Evolutionary conservation across 805 yeast genomes (phyloP), one percentile per base, ranked within the genome.

Genomic region (Saturnispora bothae): DNA sequence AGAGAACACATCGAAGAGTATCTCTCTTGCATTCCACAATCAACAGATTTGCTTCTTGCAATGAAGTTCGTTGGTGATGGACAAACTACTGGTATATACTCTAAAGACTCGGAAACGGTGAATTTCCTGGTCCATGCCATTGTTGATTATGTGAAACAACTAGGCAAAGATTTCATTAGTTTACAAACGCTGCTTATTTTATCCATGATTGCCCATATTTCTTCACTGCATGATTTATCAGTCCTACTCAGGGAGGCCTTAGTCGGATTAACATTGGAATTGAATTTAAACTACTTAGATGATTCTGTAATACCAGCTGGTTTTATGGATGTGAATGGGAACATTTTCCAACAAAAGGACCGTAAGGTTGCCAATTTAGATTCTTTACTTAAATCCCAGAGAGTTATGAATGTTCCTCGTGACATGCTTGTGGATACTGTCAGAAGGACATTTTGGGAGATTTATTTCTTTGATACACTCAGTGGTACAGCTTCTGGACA

Each of bases 401-500:
- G 63, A 33, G 43, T 51, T 2, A 21, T 34, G 2, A 40, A 40
- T 13, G 43, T 56, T 3, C 53, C 59, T 0, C 38, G 42, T 16
- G 33, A 39, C 5, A 46, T 55, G 7, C 31, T 56, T 8, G 48
- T 48, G 26, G 64, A 63, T 40, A 49, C 59, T 29, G 65, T 65
- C 4, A 57, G 76, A 39, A 56, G 73, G 40, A 59, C 69, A 9
- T 63, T 68, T 43, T 71, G 76, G 76, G 77, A 71, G 40, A 48
- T 69, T 5, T 65, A 66, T 46, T 71, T 69, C 47, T 58, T 71
- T 36, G 77, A 71, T 49, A 66, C 71, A 8, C 56, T 69, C 27
- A 67, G 69, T 42, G 76, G 76, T 1, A 69, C 74, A 5, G 73
- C 77, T 1, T 72, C 71, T 35, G 76, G 76, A 9, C 58, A 55